Evolutionary conservation across 108 stramenopile species (phyloP), one percentile per base, ranked within the genome.

Genomic region (Pinguiococcus pyrenoidosus): DNA sequence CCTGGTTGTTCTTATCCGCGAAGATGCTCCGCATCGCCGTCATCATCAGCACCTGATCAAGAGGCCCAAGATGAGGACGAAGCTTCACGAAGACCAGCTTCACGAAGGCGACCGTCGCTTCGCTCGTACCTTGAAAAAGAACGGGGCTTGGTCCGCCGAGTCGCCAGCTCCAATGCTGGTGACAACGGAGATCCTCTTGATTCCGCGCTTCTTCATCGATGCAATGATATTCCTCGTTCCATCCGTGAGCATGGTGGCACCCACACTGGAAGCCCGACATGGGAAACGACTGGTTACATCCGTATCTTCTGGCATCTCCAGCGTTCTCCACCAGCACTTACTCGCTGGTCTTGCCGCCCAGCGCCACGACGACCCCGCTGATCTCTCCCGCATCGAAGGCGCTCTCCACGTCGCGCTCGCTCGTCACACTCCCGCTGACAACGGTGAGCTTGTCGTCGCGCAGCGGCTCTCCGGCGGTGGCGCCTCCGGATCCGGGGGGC

Each of bases 121-220:
- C 13, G 13, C 13, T 35, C 13, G 13, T 35, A 13, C 59, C 50
- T 86, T 86, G 78, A 86, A 86, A 21, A 84, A 77, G 66, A 91
- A 87, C 10, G 84, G 84, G 8, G 85, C 85, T 59, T 96, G 91
- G 24, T 77, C 72, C 67, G 92, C 83, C 38, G 75, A 78, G 55
- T 92, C 85, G n/a, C 94, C 94, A 28, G 84, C 81, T 13, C 94
- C 94, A 54, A 96, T 96, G 46, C 77, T 79, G n/a, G 89, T 92
- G 6, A 96, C 83, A 27, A 87, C 87, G 5, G 89, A 78, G 14
- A 96, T 35, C 43, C 87, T 76, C 56, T 87, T 87, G 44, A 88
- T 77, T 0, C 73, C 85, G 49, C 80, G 78, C 33, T 74, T 71
- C 69, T 92, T 89, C 94, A 96, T 92, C 54, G 85, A 83, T 3